phyloP scores from a whole-genome alignment of 2,329 filamentous ascomycete species.

The Apiospora sp. region DNA sequence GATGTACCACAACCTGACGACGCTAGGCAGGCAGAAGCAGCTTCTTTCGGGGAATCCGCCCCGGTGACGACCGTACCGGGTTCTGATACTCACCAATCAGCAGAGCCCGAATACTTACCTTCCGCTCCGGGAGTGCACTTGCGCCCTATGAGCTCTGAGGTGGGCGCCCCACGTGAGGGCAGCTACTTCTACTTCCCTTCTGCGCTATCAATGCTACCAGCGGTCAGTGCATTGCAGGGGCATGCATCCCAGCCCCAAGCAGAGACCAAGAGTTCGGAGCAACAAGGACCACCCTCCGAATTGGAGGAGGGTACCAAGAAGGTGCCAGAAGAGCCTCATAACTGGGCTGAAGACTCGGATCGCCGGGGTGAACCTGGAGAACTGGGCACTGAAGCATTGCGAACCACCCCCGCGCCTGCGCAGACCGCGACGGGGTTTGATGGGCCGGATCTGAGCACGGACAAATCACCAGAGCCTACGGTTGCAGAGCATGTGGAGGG shows the following conservation, averaged over 20 bases:
- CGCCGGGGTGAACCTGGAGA: constrained; percentile 10
- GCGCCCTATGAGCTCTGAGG: neutral
- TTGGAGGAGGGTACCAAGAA: neutral
- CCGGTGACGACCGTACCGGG: neutral
- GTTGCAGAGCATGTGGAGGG: constrained; percentile 33
- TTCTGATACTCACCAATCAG: neutral
- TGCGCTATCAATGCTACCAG: constrained; percentile 13
- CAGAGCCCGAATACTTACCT: constrained; percentile 5
- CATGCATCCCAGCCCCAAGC: constrained; percentile 6
- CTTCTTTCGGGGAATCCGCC: neutral
- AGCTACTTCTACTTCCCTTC: constrained; percentile 16
- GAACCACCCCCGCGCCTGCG: constrained; percentile 6
- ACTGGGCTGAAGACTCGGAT: neutral
- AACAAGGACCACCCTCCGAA: constrained; percentile 6
- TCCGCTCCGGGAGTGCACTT: neutral
- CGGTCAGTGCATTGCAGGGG: neutral
- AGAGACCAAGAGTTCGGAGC: constrained; percentile 8
- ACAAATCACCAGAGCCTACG: constrained; percentile 29
- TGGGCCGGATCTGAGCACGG: constrained; percentile 29
- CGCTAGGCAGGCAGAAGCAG: neutral
- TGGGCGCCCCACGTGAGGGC: neutral
- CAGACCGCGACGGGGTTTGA: constrained; percentile 4
- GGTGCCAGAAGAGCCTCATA: constrained; percentile 10
- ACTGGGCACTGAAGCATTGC: constrained; percentile 8
- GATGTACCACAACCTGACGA: constrained; percentile 3